Base-by-base conservation (phyloP, 495 filamentous ascomycete genomes). In the Neurospora sp. region DNA sequence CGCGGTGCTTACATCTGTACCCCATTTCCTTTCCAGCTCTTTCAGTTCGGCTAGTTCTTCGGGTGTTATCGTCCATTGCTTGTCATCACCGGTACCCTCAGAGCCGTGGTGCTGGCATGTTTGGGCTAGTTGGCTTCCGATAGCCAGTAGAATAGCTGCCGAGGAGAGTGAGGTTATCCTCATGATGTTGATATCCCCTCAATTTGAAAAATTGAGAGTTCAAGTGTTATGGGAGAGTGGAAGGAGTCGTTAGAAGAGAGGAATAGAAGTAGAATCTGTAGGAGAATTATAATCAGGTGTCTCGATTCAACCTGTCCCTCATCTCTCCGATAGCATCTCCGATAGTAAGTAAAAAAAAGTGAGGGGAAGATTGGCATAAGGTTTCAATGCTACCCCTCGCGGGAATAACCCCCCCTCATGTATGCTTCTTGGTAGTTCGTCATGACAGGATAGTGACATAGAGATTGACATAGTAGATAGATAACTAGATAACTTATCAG, bases 21-120 rank as follows among this genome's bases (percentile, higher is more conserved):
- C 85, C 87, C 88, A 89, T 81, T 87, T 89, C 76, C 73, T 78
- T 74, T 88, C 85, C 31, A 89, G 77, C 69, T 88, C 85, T 73
- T 88, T 84, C 21, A 89, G 78, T 71, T 88, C 85, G 34, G 83
- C 81, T 10, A 86, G 73, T 39, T 81, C 78, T 31, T 84, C 83
- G 34, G 81, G 77, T 13, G 76, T 77, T 76, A 78, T 84, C 70
- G 85, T 81, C 73, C 76, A 72, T 34, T 78, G 73, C 4, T 78
- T 62, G 31, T 73, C 69, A 34, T 72, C 39, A 8, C 69, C 40
- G 5, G 1, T 8, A 38, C 37, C 37, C 1, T 38, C 8, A 38
- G 7, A 8, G 8, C 54, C 74, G 66, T 79, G 75, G 19, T 77
- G 71, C 13, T 73, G 73, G 54, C 80, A 82, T 37, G 77, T 74